Base-by-base conservation (phyloP, 169 alveolate genomes). In the Ichthyophthirius multifiliis region DNA sequence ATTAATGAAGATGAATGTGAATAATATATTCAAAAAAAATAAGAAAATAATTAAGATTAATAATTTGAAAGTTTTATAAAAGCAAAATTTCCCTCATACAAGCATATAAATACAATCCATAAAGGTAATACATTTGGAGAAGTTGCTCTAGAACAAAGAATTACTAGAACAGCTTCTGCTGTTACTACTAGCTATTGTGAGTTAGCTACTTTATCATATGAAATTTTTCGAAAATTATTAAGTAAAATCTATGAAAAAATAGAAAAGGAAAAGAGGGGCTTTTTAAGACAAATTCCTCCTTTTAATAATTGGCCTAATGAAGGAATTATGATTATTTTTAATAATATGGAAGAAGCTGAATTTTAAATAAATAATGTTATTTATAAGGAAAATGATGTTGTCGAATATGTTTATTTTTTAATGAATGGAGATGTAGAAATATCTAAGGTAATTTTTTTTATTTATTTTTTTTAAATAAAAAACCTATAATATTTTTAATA, bases 241-340 rank as follows among this genome's bases (percentile, higher is more conserved):
- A 55, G 71, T 10, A 55, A 55, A 9, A 55, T 55, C 1, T 55
- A 55, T 27, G 71, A 55, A 55, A 55, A 39, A 27, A 55, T 55
- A 13, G 16, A 55, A 27, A 55, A 27, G 23, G 71, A 55, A n/a
- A 12, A 55, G 5, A 55, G 71, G 31, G 31, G 71, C 39, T 55
- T 55, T 27, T 9, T 55, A 23, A 55, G 31, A 27, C 43, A 55
- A 55, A 55, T 55, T 27, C 71, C 71, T 27, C 71, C 71, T 27
- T 55, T 55, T 55, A 55, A 55, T 7, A 55, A 55, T 27, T 55
- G 71, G 71, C 71, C 71, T 27, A 55, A 55, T 55, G 71, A 34
- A 15, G 71, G 71, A 27, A 55, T 55, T 2, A 55, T 55, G 71
- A 39, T 55, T 27, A 55, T 55, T 3, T 55, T 27, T 7, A 55